These are phyloP conservation scores for Veloporphyrellus conicus DNA, from an alignment of 1,284 basidiomycete genomes.

Conservation along the genomic window DNA sequence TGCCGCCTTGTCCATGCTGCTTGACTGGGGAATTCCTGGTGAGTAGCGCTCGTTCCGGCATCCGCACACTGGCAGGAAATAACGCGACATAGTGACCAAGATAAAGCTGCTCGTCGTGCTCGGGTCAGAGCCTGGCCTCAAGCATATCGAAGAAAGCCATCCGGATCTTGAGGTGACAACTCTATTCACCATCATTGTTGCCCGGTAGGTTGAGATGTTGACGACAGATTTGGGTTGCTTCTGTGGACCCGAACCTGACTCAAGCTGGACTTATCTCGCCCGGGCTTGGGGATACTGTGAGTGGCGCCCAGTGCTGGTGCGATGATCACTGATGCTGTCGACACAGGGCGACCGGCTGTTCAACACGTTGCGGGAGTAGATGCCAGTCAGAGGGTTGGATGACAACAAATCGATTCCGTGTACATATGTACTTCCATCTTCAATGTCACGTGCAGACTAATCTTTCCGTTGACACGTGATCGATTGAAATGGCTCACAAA, in stretches of 20 bases:
- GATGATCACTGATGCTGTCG: not conserved
- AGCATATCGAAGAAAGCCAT: slow-evolving; percentile 60
- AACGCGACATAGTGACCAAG: slow-evolving; percentile 47
- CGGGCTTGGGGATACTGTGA: slow-evolving; percentile 83
- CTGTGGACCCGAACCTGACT: slow-evolving; percentile 72
- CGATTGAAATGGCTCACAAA: too few species aligned
- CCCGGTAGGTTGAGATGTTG: slow-evolving; percentile 2
- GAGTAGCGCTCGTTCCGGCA: slow-evolving; percentile 21
- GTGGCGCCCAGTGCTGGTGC: slow-evolving; percentile 26
- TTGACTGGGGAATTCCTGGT: slow-evolving; percentile 82
- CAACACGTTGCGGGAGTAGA: slow-evolving; percentile 48
- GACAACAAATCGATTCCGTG: too few species aligned
- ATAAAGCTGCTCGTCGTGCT: slow-evolving; percentile 85
- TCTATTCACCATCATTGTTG: not conserved
- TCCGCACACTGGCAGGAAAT: not conserved
- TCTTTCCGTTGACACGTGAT: slow-evolving; percentile 27
- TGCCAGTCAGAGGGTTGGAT: too few species aligned
- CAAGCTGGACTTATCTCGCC: slow-evolving; percentile 74
- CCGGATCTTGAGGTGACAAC: slow-evolving; percentile 74
- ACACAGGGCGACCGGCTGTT: slow-evolving; percentile 62
- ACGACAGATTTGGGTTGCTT: slow-evolving; percentile 76
- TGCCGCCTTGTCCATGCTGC: slow-evolving; percentile 79
- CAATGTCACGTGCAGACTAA: too few species aligned
- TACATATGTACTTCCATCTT: not conserved
- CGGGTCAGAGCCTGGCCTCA: slow-evolving; percentile 72